phyloP scores from a whole-genome alignment of 805 yeast genomes.

The Candida incommunis region DNA sequence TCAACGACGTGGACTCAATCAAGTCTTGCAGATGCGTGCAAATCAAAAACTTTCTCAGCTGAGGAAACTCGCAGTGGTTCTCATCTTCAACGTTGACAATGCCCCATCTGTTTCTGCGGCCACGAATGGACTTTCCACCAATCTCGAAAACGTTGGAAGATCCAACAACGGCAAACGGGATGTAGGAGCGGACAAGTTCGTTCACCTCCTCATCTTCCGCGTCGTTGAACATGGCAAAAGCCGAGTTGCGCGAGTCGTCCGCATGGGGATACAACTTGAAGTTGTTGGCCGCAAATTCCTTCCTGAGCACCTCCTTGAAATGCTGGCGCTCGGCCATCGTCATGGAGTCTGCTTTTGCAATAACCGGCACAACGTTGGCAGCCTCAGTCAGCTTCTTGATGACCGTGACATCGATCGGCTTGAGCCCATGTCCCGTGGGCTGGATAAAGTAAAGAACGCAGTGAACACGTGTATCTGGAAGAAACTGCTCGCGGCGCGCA shows the following conservation, averaged over 20 bases:
- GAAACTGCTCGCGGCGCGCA: slow-evolving; percentile 75
- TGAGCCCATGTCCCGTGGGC: slow-evolving; percentile 79
- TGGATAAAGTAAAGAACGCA: slow-evolving; percentile 82
- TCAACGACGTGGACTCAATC: slow-evolving; percentile 77
- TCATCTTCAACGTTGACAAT: slow-evolving; percentile 86
- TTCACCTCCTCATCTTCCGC: slow-evolving; percentile 22
- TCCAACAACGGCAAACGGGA: slow-evolving; percentile 93
- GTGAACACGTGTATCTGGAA: slow-evolving; percentile 84
- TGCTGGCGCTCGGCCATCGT: slow-evolving; percentile 72
- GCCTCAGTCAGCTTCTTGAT: slow-evolving; percentile 76
- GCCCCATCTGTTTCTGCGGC: slow-evolving; percentile 92
- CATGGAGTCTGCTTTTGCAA: slow-evolving; percentile 84
- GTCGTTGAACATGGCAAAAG: slow-evolving; percentile 13
- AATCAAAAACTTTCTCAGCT: slow-evolving; percentile 83
- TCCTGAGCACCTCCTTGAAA: slow-evolving; percentile 61
- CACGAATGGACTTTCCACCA: slow-evolving; percentile 71
- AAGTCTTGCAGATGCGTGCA: slow-evolving; percentile 93
- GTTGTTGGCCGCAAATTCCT: slow-evolving; percentile 57
- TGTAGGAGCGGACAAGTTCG: slow-evolving; percentile 18
- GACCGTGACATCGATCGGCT: slow-evolving; percentile 68
- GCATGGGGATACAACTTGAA: slow-evolving; percentile 65
- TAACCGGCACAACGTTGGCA: slow-evolving; percentile 87
- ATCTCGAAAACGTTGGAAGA: slow-evolving; percentile 64
- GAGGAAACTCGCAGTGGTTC: slow-evolving; percentile 89
- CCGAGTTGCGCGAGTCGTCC: slow-evolving; percentile 26